phyloP scores from a whole-genome alignment of 2,329 filamentous ascomycete species.

The Arthrobotrys conoides region DNA sequence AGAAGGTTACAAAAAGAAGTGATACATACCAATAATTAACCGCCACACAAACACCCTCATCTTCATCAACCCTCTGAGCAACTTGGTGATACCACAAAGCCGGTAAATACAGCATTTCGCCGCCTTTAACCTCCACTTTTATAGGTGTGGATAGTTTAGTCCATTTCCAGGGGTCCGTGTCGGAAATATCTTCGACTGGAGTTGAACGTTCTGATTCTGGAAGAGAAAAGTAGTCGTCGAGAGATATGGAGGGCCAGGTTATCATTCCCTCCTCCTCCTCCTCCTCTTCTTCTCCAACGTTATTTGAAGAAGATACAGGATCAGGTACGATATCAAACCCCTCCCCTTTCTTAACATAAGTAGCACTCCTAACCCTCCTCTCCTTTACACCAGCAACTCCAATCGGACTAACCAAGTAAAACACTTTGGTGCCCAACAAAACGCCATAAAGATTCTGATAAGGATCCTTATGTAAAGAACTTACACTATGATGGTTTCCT shows the following conservation, averaged over 20 bases:
- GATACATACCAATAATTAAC: conserved; percentile 81
- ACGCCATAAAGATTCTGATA: conserved; percentile 90
- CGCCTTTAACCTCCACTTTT: conserved; percentile 77
- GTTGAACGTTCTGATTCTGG: conserved; percentile 15
- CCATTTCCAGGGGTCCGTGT: conserved; percentile 73
- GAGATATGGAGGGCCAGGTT: conserved; percentile 38
- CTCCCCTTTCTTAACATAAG: conserved; percentile 69
- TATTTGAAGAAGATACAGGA: conserved; percentile 42
- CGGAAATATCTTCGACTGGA: conserved; percentile 62
- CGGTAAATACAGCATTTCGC: conserved; percentile 86
- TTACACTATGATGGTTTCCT: conserved; percentile 78
- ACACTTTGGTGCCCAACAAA: conserved; percentile 79
- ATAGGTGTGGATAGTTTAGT: conserved; percentile 72
- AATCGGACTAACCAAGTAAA: conserved; percentile 79
- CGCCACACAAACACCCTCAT: conserved; percentile 81
- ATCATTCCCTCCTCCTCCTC: conserved; percentile 24
- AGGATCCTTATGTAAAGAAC: conserved; percentile 83
- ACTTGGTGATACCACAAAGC: conserved; percentile 91
- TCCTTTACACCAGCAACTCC: conserved; percentile 80
- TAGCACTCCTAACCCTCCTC: conserved; percentile 72
- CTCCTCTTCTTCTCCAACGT: not conserved
- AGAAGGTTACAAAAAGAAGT: not conserved
- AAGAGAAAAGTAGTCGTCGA: conserved; percentile 46
- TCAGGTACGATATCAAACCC: conserved; percentile 63
- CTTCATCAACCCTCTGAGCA: conserved; percentile 75